These are phyloP conservation scores for Tagetes erecta DNA, from an alignment of 129 eudicot genomes.

Conservation along the genomic window DNA sequence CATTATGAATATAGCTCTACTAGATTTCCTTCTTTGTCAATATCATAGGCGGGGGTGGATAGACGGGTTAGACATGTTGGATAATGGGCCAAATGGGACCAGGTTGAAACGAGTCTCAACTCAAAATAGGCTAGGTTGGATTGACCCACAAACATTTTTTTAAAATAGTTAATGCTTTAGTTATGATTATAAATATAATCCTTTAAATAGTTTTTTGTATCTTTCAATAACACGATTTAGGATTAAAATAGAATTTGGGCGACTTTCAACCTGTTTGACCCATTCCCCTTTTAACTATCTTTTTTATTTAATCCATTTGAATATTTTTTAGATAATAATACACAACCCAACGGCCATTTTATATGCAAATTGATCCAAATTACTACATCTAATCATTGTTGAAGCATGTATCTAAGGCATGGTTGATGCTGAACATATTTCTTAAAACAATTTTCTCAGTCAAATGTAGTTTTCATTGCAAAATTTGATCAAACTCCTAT, in stretches of 20 bases:
- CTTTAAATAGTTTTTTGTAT: background rate
- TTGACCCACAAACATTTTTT: background rate
- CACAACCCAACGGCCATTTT: background rate
- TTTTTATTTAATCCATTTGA: background rate
- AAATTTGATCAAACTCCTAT: background rate
- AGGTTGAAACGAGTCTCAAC: background rate
- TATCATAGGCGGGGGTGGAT: background rate
- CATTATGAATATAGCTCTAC: background rate
- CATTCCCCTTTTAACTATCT: background rate
- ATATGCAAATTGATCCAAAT: background rate
- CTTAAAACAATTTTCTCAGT: slow-evolving; percentile 7
- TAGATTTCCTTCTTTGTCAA: slow-evolving; percentile 7
- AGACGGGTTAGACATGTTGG: background rate
- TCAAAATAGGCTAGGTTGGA: background rate
- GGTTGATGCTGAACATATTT: background rate
- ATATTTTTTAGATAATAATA: background rate
- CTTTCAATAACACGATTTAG: background rate
- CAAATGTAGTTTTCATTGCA: background rate
- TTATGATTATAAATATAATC: slow-evolving; percentile 4
- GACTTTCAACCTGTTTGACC: background rate
- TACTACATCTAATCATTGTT: background rate
- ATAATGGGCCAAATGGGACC: background rate
- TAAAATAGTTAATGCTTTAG: background rate
- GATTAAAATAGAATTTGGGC: background rate
- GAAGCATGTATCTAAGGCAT: slow-evolving; percentile 1